Conservation (phyloP, 2,329 filamentous ascomycete species). For the Fusarium floridanum region DNA sequence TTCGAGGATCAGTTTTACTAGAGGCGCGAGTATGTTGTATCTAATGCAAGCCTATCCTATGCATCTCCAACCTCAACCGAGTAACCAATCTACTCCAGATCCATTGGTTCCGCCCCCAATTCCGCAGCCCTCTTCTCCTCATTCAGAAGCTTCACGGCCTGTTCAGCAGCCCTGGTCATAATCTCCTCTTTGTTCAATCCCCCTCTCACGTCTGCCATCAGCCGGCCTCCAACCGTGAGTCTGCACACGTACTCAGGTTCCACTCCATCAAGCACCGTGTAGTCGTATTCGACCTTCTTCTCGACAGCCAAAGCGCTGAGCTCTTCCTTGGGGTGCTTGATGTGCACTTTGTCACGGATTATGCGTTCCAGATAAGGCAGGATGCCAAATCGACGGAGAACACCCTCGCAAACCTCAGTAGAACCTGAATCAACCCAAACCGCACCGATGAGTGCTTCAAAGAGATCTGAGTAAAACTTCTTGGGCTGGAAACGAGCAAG, state of each 20-base stretch:
- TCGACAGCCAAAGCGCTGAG: constrained; percentile 70
- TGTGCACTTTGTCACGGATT: constrained; percentile 69
- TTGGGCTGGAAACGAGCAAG: constrained; percentile 74
- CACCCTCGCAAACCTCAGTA: constrained; percentile 67
- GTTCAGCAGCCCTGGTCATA: constrained; percentile 67
- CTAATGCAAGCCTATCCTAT: not conserved
- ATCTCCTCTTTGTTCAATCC: constrained; percentile 66
- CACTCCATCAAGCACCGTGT: constrained; percentile 44
- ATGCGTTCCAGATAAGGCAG: constrained; percentile 72
- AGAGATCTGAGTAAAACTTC: constrained; percentile 87
- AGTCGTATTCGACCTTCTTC: constrained; percentile 67
- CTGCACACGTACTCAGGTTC: constrained; percentile 57
- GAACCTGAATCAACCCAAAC: constrained; percentile 85
- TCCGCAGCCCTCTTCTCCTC: constrained; percentile 25
- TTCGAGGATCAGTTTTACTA: constrained; percentile 4
- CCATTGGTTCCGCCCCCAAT: constrained; percentile 2
- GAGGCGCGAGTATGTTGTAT: not conserved
- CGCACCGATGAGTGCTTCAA: constrained; percentile 85
- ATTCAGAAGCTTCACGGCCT: constrained; percentile 58
- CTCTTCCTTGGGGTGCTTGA: constrained; percentile 75
- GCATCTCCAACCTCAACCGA: not conserved
- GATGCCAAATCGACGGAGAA: constrained; percentile 76
- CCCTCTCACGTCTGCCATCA: constrained; percentile 60
- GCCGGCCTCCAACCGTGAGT: constrained; percentile 62
- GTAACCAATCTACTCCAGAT: constrained; percentile 6